Percentiles rank a stretch among this genome's conserved stretches.
Evolutionary conservation across 208 protist genomes (phyloP).

Genomic region (Leishmania guyanensis): DNA sequence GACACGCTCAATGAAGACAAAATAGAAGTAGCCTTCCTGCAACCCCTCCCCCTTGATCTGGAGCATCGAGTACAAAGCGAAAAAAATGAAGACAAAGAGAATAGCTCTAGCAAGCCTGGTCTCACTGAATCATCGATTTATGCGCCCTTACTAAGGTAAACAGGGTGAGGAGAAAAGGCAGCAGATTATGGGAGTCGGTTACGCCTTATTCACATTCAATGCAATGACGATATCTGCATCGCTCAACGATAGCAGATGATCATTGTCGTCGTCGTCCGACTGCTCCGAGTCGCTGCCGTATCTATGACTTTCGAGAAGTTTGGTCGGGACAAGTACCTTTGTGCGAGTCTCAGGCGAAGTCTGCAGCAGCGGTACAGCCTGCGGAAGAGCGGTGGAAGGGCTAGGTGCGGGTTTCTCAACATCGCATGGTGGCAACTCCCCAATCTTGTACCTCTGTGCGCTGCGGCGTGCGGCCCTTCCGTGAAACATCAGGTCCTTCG

Average conservation of each 20-base stretch:
- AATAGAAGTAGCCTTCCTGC: neutral
- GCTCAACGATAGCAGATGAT: slow-evolving; percentile 27
- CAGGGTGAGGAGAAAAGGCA: neutral
- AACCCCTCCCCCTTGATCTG: neutral
- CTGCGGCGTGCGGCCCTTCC: slow-evolving; percentile 40
- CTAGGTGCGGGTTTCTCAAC: slow-evolving; percentile 5
- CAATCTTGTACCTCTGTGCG: slow-evolving; percentile 60
- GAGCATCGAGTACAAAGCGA: neutral
- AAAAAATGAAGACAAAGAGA: slow-evolving; percentile 1
- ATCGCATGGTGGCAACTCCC: slow-evolving; percentile 41
- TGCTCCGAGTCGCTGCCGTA: slow-evolving; percentile 12
- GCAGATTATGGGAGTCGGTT: neutral
- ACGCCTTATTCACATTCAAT: neutral
- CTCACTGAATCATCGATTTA: neutral
- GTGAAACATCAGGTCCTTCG: slow-evolving; percentile 65
- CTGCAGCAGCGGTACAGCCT: neutral
- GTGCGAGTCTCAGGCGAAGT: neutral
- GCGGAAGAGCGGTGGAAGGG: neutral
- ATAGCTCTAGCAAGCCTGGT: neutral
- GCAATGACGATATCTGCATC: slow-evolving; percentile 22
- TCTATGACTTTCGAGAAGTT: slow-evolving; percentile 8
- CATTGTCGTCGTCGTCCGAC: slow-evolving; percentile 11
- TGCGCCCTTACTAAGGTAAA: neutral
- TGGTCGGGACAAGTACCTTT: slow-evolving; percentile 24
- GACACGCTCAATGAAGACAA: neutral